Evolutionary conservation across 352 stramenopile species (phyloP).

Genomic region (Globisporangium sylvaticum): DNA sequence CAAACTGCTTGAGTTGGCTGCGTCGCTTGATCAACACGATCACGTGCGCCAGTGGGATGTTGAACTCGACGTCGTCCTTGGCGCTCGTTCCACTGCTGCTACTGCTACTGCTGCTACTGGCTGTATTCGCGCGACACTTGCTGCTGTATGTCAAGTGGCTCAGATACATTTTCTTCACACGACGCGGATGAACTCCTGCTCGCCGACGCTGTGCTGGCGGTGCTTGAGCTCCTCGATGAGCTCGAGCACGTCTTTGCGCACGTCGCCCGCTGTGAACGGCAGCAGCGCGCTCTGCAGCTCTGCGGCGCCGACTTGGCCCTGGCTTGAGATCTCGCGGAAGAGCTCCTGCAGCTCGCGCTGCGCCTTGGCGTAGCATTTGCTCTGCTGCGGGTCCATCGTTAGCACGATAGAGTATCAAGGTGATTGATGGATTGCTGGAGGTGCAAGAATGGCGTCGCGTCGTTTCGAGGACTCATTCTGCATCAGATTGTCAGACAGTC

Average conservation of each 20-base stretch:
- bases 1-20: constrained; percentile 61
- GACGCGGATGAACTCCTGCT: constrained; percentile 57
- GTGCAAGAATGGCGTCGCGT: background rate
- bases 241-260: constrained; percentile 42
- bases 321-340: constrained; percentile 48
- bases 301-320: constrained; percentile 35
- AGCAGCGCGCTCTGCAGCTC: constrained; percentile 50
- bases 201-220: constrained; percentile 39
- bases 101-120: background rate
- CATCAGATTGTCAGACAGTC: constrained; percentile 6
- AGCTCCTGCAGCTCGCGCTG: constrained; percentile 55
- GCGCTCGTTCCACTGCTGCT: background rate
- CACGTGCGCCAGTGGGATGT: constrained; percentile 60
- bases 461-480: constrained; percentile 14
- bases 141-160: constrained; percentile 34
- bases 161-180: constrained; percentile 68
- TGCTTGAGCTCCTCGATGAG: constrained; percentile 49
- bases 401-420: background rate
- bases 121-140: constrained; percentile 9
- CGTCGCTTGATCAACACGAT: constrained; percentile 71
- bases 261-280: constrained; percentile 58
- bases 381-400: constrained; percentile 50
- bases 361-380: constrained; percentile 34
- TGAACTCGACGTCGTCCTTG: constrained; percentile 24
- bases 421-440: background rate